Evolutionary conservation across 306 rosid species (phyloP).

Genomic region (Biancaea sappan): DNA sequence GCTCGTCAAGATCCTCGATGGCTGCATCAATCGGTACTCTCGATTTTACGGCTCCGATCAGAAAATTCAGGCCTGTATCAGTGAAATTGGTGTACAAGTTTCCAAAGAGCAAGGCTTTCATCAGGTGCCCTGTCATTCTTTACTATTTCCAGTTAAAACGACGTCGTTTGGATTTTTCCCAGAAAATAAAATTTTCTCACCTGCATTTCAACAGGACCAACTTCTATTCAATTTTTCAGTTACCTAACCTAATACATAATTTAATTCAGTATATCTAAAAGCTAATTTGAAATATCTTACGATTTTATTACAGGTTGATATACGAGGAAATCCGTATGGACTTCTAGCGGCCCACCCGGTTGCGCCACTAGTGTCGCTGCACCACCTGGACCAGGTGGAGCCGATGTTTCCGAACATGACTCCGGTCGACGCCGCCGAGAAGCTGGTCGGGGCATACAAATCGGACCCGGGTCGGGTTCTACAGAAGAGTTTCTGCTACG

Average conservation of each 20-base stretch:
- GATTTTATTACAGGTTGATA: conserved; percentile 52
- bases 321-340: conserved; percentile 67
- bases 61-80: conserved; percentile 67
- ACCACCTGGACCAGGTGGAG: conserved; percentile 64
- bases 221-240: background rate
- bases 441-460: conserved; percentile 26
- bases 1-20: conserved; percentile 66
- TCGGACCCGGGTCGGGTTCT: conserved; percentile 66
- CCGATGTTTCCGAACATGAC: conserved; percentile 57
- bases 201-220: background rate
- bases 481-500: conserved; percentile 61
- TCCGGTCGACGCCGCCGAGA: conserved; percentile 33
- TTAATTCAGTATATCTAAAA: too few species aligned
- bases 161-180: background rate
- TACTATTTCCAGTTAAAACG: background rate
- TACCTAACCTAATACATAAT: background rate
- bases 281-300: background rate
- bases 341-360: conserved; percentile 71
- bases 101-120: conserved; percentile 80
- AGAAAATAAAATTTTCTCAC: background rate
- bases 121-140: conserved; percentile 45
- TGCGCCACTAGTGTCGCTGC: conserved; percentile 75
- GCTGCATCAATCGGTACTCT: conserved; percentile 66
- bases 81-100: conserved; percentile 71
- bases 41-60: conserved; percentile 65